A percentile compares a stretch with the other conserved stretches of the same genome.
phyloP scores from a whole-genome alignment of 2,329 filamentous ascomycete species.

The Huntiella moniliformis region DNA sequence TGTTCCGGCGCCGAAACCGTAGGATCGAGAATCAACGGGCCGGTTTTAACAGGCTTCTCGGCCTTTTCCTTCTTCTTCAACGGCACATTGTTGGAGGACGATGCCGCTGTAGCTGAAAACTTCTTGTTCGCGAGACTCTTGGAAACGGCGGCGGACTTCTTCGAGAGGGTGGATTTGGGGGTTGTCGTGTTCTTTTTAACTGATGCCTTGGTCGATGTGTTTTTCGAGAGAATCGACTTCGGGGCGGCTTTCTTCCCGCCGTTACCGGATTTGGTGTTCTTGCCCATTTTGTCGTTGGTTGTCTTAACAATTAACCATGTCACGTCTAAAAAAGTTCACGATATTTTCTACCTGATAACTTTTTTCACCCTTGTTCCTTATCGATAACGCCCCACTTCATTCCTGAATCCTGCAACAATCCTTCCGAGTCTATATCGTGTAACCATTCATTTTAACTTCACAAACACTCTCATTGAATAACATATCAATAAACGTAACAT shows the following conservation, averaged over 20 bases:
- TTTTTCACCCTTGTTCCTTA: conserved; percentile 9
- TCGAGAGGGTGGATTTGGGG: conserved; percentile 1
- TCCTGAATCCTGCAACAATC: neutral
- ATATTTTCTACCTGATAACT: neutral
- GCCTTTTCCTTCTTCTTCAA: conserved; percentile 10
- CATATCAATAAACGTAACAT: no score
- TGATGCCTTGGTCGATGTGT: no score
- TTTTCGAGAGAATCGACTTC: conserved; percentile 17
- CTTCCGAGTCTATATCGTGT: neutral
- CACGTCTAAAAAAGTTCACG: no score
- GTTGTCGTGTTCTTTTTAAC: no score
- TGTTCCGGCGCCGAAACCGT: no score
- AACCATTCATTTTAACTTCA: no score
- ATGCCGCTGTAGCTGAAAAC: neutral
- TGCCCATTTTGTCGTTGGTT: conserved; percentile 23
- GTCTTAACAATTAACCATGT: no score
- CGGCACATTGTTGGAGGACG: neutral
- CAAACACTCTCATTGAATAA: no score
- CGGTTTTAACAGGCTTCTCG: no score
- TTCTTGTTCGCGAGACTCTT: neutral
- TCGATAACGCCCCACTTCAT: conserved; percentile 11
- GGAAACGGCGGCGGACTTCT: neutral
- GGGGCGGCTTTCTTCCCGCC: conserved; percentile 14
- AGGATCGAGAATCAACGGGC: no score
- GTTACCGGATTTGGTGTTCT: conserved; percentile 23